Base-by-base conservation (phyloP, 2,329 filamentous ascomycete species). In the Cercospora beticola region DNA sequence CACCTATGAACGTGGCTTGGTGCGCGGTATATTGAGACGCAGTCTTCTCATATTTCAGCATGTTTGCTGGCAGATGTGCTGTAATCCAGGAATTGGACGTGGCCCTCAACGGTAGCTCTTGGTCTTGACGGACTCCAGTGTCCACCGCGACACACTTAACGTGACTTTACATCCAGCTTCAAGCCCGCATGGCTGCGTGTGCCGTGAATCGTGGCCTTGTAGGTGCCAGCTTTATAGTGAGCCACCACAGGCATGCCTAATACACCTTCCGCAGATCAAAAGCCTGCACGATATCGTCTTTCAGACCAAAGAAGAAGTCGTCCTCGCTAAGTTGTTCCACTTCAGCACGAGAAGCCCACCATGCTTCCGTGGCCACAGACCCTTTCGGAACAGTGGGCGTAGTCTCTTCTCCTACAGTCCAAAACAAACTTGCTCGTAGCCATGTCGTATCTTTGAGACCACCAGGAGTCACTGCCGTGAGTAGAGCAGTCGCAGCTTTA, bases 341-440 rank as follows among this genome's bases (percentile, higher is more conserved):
- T 21, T 67, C 70, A 46, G 64, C 65, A 23, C 58, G 36, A 4
- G 62, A 59, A 4, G 67, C 67, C 70, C 70, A 71, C 23, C 62
- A 67, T 5, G 63, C 64, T 16, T 71, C 65, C 14, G 46, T 57
- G n/a, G 65, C 68, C 6, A 68, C 59, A 4, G 62, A 64, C 46
- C 67, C 64, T 14, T 60, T 36, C 46, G 67, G 61, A 23, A 61
- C 30, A 54, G 63, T 71, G 3, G 66, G 58, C 28, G 52, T 28
- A 18, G 61, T 28, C n/a, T 52, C 63, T 21, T 71, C 61, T 12
- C 62, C 65, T 14, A 69, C 63, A 40, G 40, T 64, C 67, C 70
- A 71, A 23, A 71, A 52, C 40, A 71, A 31, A 36, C 67, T 69
- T 36, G 70, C 70, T 23, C 70, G 52, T 12, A 71, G 36, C 70